Base-by-base conservation (phyloP, 2,329 filamentous ascomycete species). In the Sporothrix brunneoviolacea region DNA sequence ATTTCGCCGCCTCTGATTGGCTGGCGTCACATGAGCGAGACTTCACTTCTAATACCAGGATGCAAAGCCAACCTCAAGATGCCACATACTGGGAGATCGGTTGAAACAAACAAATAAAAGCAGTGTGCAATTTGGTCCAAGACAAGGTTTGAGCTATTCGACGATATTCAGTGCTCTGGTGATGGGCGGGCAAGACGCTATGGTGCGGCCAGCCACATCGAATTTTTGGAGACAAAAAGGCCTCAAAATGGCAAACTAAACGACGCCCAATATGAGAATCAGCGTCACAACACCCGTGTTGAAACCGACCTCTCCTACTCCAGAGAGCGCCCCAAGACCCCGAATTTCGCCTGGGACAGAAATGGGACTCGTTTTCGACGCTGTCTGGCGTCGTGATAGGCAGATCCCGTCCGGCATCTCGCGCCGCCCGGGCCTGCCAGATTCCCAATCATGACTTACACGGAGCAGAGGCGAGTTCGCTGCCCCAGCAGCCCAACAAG, bases 1-100 rank as follows among this genome's bases (percentile, higher is more conserved):
- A 9, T 8, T 38, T 32, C 8, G 21, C 18, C 27, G 22, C 38
- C 30, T 51, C 42, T 51, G 50, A 51, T 51, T 51, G 50, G 50
- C n/a, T 21, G 7, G 15, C 2, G 16, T 3, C 13, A 19, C 21
- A 16, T 32, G 2, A 38, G 27, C 21, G 36, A 28, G 36, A 43
- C 49, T 43, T 51, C 49, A 37, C n/a, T 35, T 28, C 16, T 24
- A 10, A 35, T 30, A 38, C 21, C n/a, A 10, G 15, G 28, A 37
- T 19, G 33, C 24, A 22, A 35, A 16, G 5, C n/a, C 27, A 9
- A 16, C n/a, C 12, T n/a, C 13, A 19, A 16, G 12, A 12, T 8
- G 44, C 24, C 18, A 32, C 35, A n/a, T n/a, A n/a, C n/a, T n/a
- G n/a, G n/a, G n/a, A n/a, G n/a, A n/a, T n/a, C n/a, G n/a, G n/a